Conservation (phyloP, 441 rosid genomes). For the Erodium texanum region DNA sequence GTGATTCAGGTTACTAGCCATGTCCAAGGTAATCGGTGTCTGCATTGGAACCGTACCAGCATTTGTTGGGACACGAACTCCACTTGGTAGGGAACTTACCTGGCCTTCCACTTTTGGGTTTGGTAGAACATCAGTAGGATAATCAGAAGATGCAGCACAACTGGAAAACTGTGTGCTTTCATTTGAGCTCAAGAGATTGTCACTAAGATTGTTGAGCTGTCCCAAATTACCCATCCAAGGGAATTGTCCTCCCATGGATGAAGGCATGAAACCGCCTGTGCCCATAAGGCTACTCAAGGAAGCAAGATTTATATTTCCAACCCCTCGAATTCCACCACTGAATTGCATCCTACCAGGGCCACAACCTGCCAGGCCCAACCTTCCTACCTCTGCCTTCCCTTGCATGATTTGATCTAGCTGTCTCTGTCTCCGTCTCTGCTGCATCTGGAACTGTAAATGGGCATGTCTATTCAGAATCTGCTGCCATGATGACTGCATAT, state of each 20-base stretch:
- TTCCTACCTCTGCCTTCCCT: conserved; percentile 8
- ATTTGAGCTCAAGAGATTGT: conserved; percentile 7
- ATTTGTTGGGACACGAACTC: conserved; percentile 2
- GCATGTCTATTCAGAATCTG: conserved; percentile 7
- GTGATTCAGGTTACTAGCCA: conserved; percentile 15
- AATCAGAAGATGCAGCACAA: conserved; percentile 8
- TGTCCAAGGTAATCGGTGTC: conserved; percentile 12
- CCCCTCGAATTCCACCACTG: conserved; percentile 11
- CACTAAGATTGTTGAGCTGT: conserved; percentile 6
- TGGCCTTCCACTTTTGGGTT: conserved; percentile 8
- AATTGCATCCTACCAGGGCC: neutral
- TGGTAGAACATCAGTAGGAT: neutral
- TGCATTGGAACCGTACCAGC: conserved; percentile 8
- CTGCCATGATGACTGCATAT: conserved; percentile 6
- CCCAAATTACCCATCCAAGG: conserved; percentile 8
- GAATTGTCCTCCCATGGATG: conserved; percentile 9
- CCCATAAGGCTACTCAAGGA: conserved; percentile 1
- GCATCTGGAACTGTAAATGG: conserved; percentile 14
- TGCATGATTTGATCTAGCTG: conserved; percentile 9
- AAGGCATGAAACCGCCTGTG: conserved; percentile 2
- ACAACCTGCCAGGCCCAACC: neutral
- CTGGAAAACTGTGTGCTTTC: neutral
- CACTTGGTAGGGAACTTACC: neutral
- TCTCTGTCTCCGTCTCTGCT: conserved; percentile 13
- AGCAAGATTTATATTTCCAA: conserved; percentile 4